Evolutionary conservation across 108 stramenopile species (phyloP).

Genomic region (Nannochloropsis salina): DNA sequence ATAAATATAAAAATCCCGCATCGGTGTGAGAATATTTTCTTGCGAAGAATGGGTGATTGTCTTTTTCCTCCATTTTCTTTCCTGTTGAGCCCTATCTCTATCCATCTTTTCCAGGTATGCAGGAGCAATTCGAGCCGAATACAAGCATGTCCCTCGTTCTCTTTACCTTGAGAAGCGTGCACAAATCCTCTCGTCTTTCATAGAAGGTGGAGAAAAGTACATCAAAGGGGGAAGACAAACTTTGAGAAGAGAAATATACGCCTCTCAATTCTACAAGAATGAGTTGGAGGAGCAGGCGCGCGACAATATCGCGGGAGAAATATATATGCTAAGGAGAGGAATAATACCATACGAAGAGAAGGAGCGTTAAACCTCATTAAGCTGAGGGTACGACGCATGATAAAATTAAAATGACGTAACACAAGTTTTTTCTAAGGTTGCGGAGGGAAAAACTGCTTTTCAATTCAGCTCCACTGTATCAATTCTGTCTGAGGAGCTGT

Average conservation of each 20-base stretch:
- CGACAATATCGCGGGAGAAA: not conserved
- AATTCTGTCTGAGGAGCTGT: no score
- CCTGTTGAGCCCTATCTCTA: not conserved
- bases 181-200: not conserved
- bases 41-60: not conserved
- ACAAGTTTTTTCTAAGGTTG: no score
- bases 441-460: no score
- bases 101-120: not conserved
- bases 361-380: not conserved
- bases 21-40: not conserved
- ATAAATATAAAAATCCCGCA: not conserved
- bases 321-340: not conserved
- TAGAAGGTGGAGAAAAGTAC: not conserved
- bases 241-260: not conserved
- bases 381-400: no score
- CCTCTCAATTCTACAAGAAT: not conserved
- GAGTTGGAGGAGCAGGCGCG: not conserved
- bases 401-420: no score
- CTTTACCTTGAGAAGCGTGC: not conserved
- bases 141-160: not conserved
- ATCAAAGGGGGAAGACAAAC: not conserved
- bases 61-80: not conserved
- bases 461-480: no score
- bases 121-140: not conserved
- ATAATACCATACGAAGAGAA: not conserved